Conservation (phyloP, 768 basidiomycete genomes). For the Infundibulicybe gibba region DNA sequence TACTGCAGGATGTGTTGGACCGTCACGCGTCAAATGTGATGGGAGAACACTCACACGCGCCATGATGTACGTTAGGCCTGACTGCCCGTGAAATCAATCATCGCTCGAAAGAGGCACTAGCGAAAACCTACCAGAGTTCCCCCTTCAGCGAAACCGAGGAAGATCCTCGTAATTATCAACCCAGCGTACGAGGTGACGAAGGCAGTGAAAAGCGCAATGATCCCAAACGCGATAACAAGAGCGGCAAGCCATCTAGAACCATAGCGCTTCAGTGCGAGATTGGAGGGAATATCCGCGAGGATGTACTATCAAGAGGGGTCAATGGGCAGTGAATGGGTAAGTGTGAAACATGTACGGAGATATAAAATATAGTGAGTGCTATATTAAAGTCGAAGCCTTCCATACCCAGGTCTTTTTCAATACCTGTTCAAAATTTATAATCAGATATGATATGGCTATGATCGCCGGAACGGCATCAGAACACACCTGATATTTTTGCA, state of each 20-base stretch:
- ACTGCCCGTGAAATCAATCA: conserved; percentile 2
- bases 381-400: conserved; percentile 30
- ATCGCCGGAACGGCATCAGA: too few species aligned
- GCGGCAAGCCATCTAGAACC: conserved; percentile 17
- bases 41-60: conserved; percentile 8
- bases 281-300: conserved; percentile 17
- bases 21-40: too few species aligned
- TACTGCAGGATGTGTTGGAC: conserved; percentile 13
- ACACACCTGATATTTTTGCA: conserved; percentile 17
- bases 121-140: conserved; percentile 14
- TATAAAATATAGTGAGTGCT: conserved; percentile 30
- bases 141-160: conserved; percentile 20
- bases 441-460: background rate
- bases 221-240: conserved; percentile 14
- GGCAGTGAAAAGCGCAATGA: conserved; percentile 16
- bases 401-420: conserved; percentile 31
- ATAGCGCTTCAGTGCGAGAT: conserved; percentile 15
- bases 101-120: too few species aligned
- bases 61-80: conserved; percentile 17
- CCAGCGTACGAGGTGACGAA: conserved; percentile 17
- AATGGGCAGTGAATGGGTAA: background rate
- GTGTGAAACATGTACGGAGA: conserved; percentile 11
- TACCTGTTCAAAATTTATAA: conserved; percentile 7
- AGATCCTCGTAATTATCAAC: conserved; percentile 18
- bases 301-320: conserved; percentile 9